Conservation (phyloP, 352 stramenopile genomes). For the Phytophthora idaei region DNA sequence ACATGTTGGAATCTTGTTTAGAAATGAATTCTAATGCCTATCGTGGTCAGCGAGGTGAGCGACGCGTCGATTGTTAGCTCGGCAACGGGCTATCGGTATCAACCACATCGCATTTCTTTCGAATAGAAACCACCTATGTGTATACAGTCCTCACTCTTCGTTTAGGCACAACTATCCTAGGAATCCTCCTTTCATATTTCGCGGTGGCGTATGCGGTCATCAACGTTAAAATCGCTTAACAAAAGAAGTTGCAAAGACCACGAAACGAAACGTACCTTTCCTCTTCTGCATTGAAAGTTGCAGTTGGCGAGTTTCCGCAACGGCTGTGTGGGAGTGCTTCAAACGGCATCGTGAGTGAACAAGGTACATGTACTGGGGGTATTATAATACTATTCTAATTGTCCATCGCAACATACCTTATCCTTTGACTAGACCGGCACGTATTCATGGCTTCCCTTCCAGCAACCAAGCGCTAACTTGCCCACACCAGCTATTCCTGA, state of each 20-base stretch:
- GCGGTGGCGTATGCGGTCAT: too few species aligned
- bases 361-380: too few species aligned
- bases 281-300: not conserved
- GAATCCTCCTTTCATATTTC: too few species aligned
- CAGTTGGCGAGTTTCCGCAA: not conserved
- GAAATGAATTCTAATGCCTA: not conserved
- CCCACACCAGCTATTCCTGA: too few species aligned
- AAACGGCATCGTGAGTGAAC: not conserved
- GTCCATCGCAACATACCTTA: too few species aligned
- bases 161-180: too few species aligned
- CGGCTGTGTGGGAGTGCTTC: not conserved
- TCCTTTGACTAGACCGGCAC: too few species aligned
- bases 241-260: not conserved
- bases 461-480: too few species aligned
- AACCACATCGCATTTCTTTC: not conserved
- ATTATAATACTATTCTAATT: too few species aligned
- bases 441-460: too few species aligned
- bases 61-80: constrained; percentile 9
- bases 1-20: not conserved
- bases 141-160: too few species aligned
- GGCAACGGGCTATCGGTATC: constrained; percentile 8
- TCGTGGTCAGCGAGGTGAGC: constrained; percentile 4
- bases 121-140: not conserved
- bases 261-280: not conserved
- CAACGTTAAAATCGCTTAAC: not conserved